Evolutionary conservation across 2,329 filamentous ascomycete genomes (phyloP).

Genomic region (Colletotrichum sublineola): DNA sequence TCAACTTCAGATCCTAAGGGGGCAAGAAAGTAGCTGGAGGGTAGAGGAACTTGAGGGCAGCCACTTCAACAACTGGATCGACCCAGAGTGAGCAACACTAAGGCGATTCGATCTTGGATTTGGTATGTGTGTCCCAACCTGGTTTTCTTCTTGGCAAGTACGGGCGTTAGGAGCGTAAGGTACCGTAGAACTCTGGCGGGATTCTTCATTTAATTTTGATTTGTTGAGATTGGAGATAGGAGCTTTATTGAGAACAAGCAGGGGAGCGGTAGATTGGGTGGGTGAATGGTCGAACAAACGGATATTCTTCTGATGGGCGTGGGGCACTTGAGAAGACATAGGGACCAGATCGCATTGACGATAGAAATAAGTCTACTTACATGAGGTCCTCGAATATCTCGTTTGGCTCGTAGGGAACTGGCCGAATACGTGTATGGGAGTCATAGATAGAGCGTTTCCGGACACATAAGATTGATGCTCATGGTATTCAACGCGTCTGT

Average conservation of each 20-base stretch:
- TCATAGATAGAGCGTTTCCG: background rate
- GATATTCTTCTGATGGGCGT: background rate
- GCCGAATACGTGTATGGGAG: background rate
- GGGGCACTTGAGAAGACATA: background rate
- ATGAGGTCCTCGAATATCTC: no score
- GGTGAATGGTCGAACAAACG: background rate
- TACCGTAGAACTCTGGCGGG: conserved; percentile 11
- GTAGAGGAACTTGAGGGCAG: conserved; percentile 51
- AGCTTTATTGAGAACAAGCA: background rate
- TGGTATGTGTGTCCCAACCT: background rate
- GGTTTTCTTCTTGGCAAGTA: background rate
- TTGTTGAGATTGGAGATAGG: conserved; percentile 25
- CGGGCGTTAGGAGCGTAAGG: conserved; percentile 14
- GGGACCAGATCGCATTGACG: background rate
- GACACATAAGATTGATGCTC: background rate
- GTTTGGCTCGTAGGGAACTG: no score
- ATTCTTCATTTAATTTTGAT: background rate
- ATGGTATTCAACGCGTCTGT: background rate
- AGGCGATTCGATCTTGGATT: background rate
- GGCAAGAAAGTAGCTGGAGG: conserved; percentile 52
- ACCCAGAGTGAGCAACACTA: conserved; percentile 43
- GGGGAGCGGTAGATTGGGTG: background rate
- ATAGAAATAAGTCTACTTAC: conserved; percentile 10
- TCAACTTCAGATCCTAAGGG: conserved; percentile 48
- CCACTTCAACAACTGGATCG: conserved; percentile 52